Conservation (phyloP, 2,329 filamentous ascomycete species). For the Arthrobotrys entomopaga region DNA sequence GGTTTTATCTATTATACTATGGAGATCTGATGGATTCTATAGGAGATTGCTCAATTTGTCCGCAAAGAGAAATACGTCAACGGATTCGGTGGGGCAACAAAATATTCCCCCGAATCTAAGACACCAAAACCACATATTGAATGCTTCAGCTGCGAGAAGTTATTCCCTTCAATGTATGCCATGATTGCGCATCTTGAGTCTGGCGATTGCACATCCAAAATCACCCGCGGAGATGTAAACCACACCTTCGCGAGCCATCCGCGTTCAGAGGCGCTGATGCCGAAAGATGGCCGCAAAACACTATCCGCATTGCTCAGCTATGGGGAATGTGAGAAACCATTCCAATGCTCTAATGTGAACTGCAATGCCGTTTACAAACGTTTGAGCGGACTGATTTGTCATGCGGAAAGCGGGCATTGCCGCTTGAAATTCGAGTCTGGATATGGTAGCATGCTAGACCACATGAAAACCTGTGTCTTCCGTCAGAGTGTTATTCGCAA, state of each 20-base stretch:
- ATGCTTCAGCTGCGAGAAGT: constrained; percentile 20
- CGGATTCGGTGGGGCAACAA: no score
- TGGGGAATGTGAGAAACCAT: constrained; percentile 5
- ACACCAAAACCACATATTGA: background rate
- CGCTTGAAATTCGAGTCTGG: background rate
- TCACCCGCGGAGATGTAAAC: constrained; percentile 15
- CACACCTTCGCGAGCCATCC: constrained; percentile 32
- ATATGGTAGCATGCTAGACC: background rate
- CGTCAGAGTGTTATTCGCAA: constrained; percentile 13
- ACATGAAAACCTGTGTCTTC: constrained; percentile 22
- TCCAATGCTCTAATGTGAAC: constrained; percentile 1
- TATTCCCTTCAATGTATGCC: background rate
- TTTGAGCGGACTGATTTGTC: constrained; percentile 22
- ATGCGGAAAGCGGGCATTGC: constrained; percentile 10
- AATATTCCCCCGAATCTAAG: no score
- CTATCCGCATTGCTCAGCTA: constrained; percentile 20
- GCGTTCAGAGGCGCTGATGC: constrained; percentile 13
- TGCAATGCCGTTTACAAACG: constrained; percentile 6
- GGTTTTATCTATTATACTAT: no score
- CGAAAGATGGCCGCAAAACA: constrained; percentile 18
- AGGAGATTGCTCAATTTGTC: no score
- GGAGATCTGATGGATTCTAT: no score
- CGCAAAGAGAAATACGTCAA: no score
- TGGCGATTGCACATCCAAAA: constrained; percentile 17
- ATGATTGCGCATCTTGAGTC: constrained; percentile 24